Base-by-base conservation (phyloP, 805 yeast genomes). In the Yarrowia yakushimensis region DNA sequence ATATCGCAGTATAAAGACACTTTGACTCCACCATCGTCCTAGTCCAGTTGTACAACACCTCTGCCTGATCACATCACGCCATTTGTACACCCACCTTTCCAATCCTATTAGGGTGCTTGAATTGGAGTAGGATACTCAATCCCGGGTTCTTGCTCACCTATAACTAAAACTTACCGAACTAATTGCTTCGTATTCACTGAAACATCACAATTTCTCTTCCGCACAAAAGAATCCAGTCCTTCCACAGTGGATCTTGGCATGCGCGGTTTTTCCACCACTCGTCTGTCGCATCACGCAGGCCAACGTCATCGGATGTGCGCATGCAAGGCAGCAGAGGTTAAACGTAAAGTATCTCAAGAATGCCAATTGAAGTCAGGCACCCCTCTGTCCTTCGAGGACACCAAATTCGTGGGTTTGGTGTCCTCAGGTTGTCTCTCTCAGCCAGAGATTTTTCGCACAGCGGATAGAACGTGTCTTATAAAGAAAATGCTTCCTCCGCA, bases 291-390 rank as follows among this genome's bases (percentile, higher is more conserved):
- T 13, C 15, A 42, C 48, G 20, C 31, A 34, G n/a, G 17, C 25
- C 18, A 15, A 30, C 36, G 27, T 28, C 52, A 45, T 30, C 52
- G 36, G 36, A 45, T 30, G 36, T 20, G 8, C 12, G 50, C 20
- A 28, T 45, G 52, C 52, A 45, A 45, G 52, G 52, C 52, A 45
- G 52, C 52, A 45, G 52, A 45, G 30, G 52, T 30, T 28, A 45
- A 45, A 45, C 17, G 31, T 13, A 43, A 27, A n/a, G n/a, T n/a
- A 45, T 45, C 52, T 45, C 25, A 45, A 20, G 22, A 23, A 11
- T 23, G 34, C 50, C 17, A 43, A 9, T n/a, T 27, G 48, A n/a
- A 17, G 12, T 17, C 33, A 27, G 31, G 28, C 20, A 42, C 31
- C 31, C 20, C 15, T 42, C 27, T 15, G 9, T 39, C 15, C 9